These are phyloP conservation scores for Ophiostoma montium DNA, from an alignment of 2,329 filamentous ascomycete genomes.

Conservation along the genomic window DNA sequence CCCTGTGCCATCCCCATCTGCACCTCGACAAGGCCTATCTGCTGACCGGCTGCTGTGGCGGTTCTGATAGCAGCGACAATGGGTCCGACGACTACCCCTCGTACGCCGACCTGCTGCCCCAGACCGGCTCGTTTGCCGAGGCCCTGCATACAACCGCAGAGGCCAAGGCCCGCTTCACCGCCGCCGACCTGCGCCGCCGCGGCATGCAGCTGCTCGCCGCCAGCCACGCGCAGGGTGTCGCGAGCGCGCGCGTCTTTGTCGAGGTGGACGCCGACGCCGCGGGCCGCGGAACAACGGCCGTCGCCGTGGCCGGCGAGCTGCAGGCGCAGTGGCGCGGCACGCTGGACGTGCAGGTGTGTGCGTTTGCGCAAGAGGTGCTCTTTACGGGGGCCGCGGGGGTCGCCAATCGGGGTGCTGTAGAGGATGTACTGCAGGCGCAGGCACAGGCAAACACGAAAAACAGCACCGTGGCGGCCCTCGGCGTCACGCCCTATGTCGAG, in stretches of 20 bases:
- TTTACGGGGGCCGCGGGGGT: slow-evolving; percentile 39
- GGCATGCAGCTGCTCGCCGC: slow-evolving; percentile 52
- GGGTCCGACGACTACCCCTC: background rate
- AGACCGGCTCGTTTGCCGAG: slow-evolving; percentile 49
- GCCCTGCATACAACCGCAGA: slow-evolving; percentile 36
- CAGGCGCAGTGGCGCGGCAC: slow-evolving; percentile 37
- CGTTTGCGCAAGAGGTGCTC: slow-evolving; percentile 56
- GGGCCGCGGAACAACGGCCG: slow-evolving; percentile 17
- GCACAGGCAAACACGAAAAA: slow-evolving; percentile 10
- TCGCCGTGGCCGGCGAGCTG: slow-evolving; percentile 40
- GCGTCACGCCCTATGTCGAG: slow-evolving; percentile 60
- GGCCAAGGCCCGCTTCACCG: slow-evolving; percentile 50
- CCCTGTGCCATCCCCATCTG: slow-evolving; percentile 57
- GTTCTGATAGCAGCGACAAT: too few species aligned
- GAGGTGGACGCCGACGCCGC: slow-evolving; percentile 51
- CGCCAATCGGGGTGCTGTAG: slow-evolving; percentile 35
- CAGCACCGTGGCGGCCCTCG: slow-evolving; percentile 39
- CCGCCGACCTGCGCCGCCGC: slow-evolving; percentile 47
- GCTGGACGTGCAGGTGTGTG: slow-evolving; percentile 51
- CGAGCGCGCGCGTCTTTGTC: slow-evolving; percentile 55
- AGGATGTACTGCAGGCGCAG: slow-evolving; percentile 16
- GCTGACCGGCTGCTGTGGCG: slow-evolving; percentile 24
- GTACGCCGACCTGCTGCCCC: slow-evolving; percentile 45
- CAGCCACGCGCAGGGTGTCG: slow-evolving; percentile 50
- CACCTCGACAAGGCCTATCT: slow-evolving; percentile 57